These are phyloP conservation scores for Suillus fuscotomentosus DNA, from an alignment of 768 basidiomycete species.

Conservation along the genomic window DNA sequence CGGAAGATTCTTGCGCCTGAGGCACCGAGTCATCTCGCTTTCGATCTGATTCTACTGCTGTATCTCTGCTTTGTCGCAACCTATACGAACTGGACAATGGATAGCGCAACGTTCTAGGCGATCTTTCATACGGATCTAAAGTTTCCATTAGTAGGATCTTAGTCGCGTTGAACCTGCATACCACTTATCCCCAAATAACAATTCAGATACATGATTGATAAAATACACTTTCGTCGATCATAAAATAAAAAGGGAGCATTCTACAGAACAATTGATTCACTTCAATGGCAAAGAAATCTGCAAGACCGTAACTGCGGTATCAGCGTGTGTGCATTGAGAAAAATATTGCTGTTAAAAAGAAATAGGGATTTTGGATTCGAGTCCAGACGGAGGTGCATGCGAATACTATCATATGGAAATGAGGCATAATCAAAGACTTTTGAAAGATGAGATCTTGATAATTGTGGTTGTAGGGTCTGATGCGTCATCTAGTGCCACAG, in stretches of 20 bases:
- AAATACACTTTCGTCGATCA: constrained; percentile 2
- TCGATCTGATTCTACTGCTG: neutral
- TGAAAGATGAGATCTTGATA: constrained; percentile 8
- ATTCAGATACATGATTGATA: constrained; percentile 3
- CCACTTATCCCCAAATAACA: neutral
- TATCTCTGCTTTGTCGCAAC: neutral
- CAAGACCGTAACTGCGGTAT: constrained; percentile 19
- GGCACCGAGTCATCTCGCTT: neutral
- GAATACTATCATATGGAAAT: constrained; percentile 13
- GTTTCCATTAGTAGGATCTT: neutral
- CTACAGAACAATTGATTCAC: constrained; percentile 18
- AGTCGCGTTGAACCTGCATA: neutral
- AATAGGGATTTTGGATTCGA: constrained; percentile 11
- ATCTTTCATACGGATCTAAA: neutral
- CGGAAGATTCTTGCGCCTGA: neutral
- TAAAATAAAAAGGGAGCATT: constrained; percentile 15
- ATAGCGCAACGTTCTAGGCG: neutral
- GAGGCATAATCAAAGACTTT: constrained; percentile 23
- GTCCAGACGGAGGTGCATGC: constrained; percentile 16
- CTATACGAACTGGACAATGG: neutral
- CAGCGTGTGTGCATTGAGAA: constrained; percentile 17
- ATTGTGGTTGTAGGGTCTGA: neutral
- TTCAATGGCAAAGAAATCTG: constrained; percentile 6
- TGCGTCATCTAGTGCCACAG: constrained; percentile 47
- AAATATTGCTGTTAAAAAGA: constrained; percentile 24